These are phyloP conservation scores for Colletotrichum sp. DNA, from an alignment of 2,329 filamentous ascomycete genomes.

Conservation along the genomic window DNA sequence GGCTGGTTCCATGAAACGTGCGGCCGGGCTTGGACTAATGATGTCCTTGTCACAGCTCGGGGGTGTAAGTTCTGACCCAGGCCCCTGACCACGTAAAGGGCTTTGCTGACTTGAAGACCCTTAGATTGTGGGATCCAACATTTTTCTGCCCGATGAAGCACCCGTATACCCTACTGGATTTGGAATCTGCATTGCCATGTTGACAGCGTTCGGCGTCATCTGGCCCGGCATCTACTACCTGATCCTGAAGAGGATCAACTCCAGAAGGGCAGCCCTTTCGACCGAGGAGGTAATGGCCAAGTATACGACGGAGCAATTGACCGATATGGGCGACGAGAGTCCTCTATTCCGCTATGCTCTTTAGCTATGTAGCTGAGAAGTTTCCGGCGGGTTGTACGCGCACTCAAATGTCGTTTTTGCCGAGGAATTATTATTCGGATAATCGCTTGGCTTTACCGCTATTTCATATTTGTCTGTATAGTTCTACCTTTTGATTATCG, in stretches of 20 bases:
- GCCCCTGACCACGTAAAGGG: too few relatives aligned
- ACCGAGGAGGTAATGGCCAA: neutral
- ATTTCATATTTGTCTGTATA: neutral
- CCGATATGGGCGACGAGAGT: neutral
- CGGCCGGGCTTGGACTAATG: neutral
- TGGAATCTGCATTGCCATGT: neutral
- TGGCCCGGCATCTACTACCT: neutral
- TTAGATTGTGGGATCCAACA: neutral
- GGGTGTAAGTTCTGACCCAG: neutral
- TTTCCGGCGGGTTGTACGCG: too few relatives aligned
- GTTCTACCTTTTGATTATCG: neutral
- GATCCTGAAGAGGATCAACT: neutral
- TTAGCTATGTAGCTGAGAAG: neutral
- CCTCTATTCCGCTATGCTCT: neutral
- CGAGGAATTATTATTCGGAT: neutral
- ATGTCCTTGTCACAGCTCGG: neutral
- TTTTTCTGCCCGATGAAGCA: neutral
- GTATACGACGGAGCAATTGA: neutral
- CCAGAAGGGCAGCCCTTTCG: neutral
- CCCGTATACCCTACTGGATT: neutral
- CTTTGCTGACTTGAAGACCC: neutral
- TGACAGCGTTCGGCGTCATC: neutral
- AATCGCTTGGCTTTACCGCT: neutral
- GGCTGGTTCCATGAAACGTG: neutral
- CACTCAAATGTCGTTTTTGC: too few relatives aligned